Base-by-base conservation (phyloP, 2,329 filamentous ascomycete genomes). In the Cryphonectria naterciae region DNA sequence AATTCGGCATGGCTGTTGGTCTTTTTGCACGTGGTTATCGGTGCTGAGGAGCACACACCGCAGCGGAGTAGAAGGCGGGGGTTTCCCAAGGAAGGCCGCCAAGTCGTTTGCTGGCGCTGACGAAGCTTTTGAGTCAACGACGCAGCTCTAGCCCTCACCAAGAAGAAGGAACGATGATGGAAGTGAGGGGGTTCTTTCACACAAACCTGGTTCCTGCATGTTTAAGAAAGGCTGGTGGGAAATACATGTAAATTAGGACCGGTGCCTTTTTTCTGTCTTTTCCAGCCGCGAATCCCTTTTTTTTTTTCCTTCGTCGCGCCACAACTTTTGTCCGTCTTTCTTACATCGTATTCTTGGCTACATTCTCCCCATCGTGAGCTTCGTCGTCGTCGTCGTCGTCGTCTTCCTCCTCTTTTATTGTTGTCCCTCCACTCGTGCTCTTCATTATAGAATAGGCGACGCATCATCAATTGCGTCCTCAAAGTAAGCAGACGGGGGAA, bases 181-280 rank as follows among this genome's bases (percentile, higher is more conserved):
- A 54, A n/a, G 11, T 68, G 54, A 39, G 56, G 65, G 62, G 56
- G 37, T 17, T 25, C n/a, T 60, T 10, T 39, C 37, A 39, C 19
- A 46, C 17, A 22, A 22, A 58, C 35, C 19, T 35, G 46, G 58
- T 46, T 41, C 54, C 64, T 67, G 35, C 56, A 28, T 25, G 41
- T 58, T 41, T 32, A 11, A 10, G 10, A 39, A 39, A n/a, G n/a
- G 37, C 37, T 43, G 15, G 25, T 8, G 25, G 52, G 39, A 49
- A 49, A 22, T 68, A 70, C 70, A 72, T 70, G 70, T 70, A 67
- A 56, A 46, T 8, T n/a, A 46, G 37, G 60, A 62, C 32, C 46
- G 10, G 17, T 41, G 43, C 17, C 67, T 39, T 49, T 54, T 52
- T 19, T 2, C 10, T 11, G 10, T 13, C 37, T 32, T 32, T 32